These are phyloP conservation scores for Auricularia auricula-judae DNA, from an alignment of 768 basidiomycete genomes.

Conservation along the genomic window DNA sequence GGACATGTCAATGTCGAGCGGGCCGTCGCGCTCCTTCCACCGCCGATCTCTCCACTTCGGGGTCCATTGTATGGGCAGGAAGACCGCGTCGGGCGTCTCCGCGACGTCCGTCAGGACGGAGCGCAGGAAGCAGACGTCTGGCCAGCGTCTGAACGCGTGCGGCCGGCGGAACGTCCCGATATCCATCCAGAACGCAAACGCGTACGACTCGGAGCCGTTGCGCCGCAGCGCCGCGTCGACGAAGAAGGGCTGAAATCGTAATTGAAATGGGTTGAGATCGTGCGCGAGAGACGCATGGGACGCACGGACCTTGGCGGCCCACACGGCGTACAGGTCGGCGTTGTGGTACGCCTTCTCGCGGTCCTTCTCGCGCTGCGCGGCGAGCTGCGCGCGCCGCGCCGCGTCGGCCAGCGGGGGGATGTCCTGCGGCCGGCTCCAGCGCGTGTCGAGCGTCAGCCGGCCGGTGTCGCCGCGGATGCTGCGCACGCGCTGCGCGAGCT, in stretches of 20 bases:
- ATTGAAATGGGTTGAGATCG: too few species aligned
- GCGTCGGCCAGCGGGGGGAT: slow-evolving; percentile 30
- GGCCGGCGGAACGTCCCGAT: slow-evolving; percentile 40
- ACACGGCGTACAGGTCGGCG: slow-evolving; percentile 42
- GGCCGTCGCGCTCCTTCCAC: slow-evolving; percentile 40
- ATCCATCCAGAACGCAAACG: slow-evolving; percentile 50
- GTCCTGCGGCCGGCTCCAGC: slow-evolving; percentile 34
- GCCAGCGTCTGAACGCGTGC: slow-evolving; percentile 38
- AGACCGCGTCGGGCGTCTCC: slow-evolving; percentile 23
- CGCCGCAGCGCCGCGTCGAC: slow-evolving; percentile 27
- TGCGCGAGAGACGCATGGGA: neutral
- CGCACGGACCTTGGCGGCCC: slow-evolving; percentile 32
- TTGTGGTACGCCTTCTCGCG: slow-evolving; percentile 32
- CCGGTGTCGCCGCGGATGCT: slow-evolving; percentile 18
- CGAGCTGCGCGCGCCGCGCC: slow-evolving; percentile 24
- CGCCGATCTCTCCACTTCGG: slow-evolving; percentile 20
- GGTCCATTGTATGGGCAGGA: slow-evolving; percentile 32
- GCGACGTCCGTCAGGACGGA: slow-evolving; percentile 28
- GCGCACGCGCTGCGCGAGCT: slow-evolving; percentile 23
- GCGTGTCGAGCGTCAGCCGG: slow-evolving; percentile 33
- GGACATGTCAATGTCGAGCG: slow-evolving; percentile 39
- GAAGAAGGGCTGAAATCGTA: slow-evolving; percentile 25
- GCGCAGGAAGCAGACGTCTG: slow-evolving; percentile 28
- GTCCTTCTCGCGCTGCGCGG: slow-evolving; percentile 33
- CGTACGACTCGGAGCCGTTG: slow-evolving; percentile 23